These are phyloP conservation scores for Zizania palustris DNA, from an alignment of 202 grass and related monocot species.

Conservation along the genomic window DNA sequence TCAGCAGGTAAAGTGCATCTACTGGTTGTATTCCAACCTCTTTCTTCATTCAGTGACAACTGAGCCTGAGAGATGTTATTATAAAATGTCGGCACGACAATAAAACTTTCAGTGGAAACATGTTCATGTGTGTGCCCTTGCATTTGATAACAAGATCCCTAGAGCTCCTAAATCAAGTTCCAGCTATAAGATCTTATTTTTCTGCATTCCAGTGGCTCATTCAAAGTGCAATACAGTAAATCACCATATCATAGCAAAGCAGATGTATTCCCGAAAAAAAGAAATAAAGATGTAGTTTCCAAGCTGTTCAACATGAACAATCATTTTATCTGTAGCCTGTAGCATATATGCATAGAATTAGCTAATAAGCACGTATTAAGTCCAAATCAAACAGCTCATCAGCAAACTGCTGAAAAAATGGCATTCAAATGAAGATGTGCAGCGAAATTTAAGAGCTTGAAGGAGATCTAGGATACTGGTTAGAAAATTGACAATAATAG, in stretches of 20 bases:
- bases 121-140: constrained; percentile 19
- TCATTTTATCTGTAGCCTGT: not conserved
- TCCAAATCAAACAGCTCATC: not conserved
- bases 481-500: constrained; percentile 27
- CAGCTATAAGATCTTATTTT: not conserved
- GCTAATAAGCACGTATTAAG: not conserved
- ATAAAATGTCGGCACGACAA: constrained; percentile 30
- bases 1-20: too few species aligned
- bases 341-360: constrained; percentile 1
- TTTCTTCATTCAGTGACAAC: constrained; percentile 38
- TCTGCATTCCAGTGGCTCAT: not conserved
- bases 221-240: not conserved
- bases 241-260: constrained; percentile 6
- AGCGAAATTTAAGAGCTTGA: not conserved
- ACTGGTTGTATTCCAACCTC: too few species aligned
- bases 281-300: constrained; percentile 1
- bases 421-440: constrained; percentile 20
- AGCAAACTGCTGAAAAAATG: constrained; percentile 18
- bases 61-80: constrained; percentile 31
- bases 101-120: constrained; percentile 18
- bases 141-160: constrained; percentile 31
- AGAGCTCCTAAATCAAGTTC: constrained; percentile 16
- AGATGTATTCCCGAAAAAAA: not conserved
- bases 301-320: not conserved
- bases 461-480: constrained; percentile 28